Evolutionary conservation across 225 moss, liverwort and hornwort species (phyloP), one percentile per base, ranked within the genome.

Genomic region (Rhytidiadelphus loreus): DNA sequence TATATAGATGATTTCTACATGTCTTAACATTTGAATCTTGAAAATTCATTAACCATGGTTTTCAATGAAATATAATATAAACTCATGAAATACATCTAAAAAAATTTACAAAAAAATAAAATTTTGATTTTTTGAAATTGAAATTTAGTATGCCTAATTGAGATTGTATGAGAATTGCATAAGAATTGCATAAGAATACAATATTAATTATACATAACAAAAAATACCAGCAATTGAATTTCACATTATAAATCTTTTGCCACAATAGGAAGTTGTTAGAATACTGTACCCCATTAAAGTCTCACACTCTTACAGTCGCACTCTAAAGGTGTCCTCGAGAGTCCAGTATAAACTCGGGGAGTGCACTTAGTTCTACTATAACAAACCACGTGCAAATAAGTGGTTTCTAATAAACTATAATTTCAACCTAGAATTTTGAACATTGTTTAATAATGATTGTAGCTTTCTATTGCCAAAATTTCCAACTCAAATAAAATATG

Each of bases 231-330:
- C 2, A 19, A 48, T 32, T 48, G 30, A 46, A 19, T 48, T 74
- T 74, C 2, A 18, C 19, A 48, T 11, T 32, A 7, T 74, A 4
- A 4, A 30, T 7, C 16, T 3, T 19, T 44, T 72, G 10, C 3
- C 7, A 19, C 19, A 30, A 74, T 30, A 46, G 7, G 20, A 0
- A 12, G 1, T 29, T 75, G 21, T 50, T 21, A 75, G 13, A 75
- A 4, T 52, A 76, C 13, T 35, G 5, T 33, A 52, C 12, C 2
- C 7, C 20, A 48, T 5, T 46, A 1, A 32, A 74, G 4, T 50
- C 20, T 20, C 12, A 18, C 0, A 6, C 25, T 48, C 24, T 30
- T 0, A 32, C 0, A 33, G 0, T 75, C 7, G 33, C 1, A 0
- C 2, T 32, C 12, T 32, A 21, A 50, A 0, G 1, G 20, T 4